Evolutionary conservation across 169 alveolate species (phyloP), one percentile per base, ranked within the genome.

Genomic region (Plasmodium relictum): DNA sequence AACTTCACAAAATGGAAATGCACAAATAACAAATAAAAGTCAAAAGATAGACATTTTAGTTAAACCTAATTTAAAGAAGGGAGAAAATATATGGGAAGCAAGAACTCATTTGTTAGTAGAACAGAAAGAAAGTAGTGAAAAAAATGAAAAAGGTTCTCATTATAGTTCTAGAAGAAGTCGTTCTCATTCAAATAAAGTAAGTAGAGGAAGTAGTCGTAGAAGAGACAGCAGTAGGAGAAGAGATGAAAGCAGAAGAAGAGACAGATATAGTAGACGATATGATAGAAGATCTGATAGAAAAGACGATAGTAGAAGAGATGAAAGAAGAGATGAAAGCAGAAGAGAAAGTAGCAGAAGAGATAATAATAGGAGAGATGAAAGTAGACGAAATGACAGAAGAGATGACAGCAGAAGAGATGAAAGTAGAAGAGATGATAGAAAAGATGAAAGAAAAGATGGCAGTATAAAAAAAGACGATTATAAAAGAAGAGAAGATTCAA

Each of bases 41-140:
- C 69, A 80, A 58, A 80, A 80, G 52, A 68, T 80, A 6, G 90
- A 76, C 31, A 76, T 76, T 45, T 50, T 76, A 24, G 50, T 80
- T 0, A 80, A 66, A 12, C 90, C 90, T 16, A 80, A 66, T 80
- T 80, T 80, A 61, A 80, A 80, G 42, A 80, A 80, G 26, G 90
- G 90, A 16, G 90, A 80, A 80, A 80, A 80, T 80, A 68, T 80
- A 48, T 80, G 90, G 90, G 90, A 80, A 66, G 83, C 83, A 5
- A 65, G 90, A 66, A 80, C 78, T n/a, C 78, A 80, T 16, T 18
- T 80, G n/a, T 26, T 80, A 48, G 83, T 5, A 20, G 90, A 80
- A 58, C 83, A 66, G 24, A 76, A 63, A 61, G 90, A 80, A 70
- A 80, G 66, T 16, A 42, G 14, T 26, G 8, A 16, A 26, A 10